Conservation (phyloP, 805 yeast genomes). For the Brettanomyces anomalus region DNA sequence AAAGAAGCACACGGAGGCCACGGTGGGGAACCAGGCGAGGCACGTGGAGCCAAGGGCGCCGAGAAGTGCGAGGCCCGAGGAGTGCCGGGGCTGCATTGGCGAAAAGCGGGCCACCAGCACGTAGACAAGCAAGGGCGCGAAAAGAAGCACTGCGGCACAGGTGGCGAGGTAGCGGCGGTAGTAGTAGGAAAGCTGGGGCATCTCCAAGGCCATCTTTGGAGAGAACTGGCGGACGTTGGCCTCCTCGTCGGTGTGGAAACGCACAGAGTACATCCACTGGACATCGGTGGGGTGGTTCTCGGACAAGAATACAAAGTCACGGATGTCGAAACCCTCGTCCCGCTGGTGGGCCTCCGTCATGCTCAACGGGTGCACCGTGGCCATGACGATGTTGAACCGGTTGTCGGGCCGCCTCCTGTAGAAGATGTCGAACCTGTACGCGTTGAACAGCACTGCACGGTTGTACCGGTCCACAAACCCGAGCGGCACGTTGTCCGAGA, state of each 20-base stretch:
- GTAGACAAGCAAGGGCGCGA: not conserved
- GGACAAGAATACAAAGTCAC: not conserved
- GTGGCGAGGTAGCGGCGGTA: not conserved
- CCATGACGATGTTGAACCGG: not conserved
- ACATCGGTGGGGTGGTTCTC: not conserved
- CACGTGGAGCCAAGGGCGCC: not conserved
- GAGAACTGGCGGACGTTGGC: not conserved
- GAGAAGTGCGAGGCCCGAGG: not conserved
- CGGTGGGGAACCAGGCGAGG: not conserved
- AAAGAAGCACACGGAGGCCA: slow-evolving; percentile 1
- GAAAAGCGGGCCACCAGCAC: not conserved
- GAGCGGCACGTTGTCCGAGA: slow-evolving; percentile 2
- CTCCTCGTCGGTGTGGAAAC: slow-evolving; percentile 1
- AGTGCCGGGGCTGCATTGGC: not conserved
- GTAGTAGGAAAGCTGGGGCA: not conserved
- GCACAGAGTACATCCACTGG: slow-evolving; percentile 1
- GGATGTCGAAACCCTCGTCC: slow-evolving; percentile 1
- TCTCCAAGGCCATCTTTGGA: slow-evolving; percentile 2
- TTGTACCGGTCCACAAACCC: slow-evolving; percentile 2
- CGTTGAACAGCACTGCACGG: slow-evolving; percentile 2
- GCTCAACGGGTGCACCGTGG: slow-evolving; percentile 1
- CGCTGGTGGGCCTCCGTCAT: not conserved
- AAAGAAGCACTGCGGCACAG: not conserved
- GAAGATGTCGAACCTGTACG: not conserved
- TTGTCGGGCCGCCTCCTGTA: not conserved